phyloP scores from a whole-genome alignment of 305 asterid species.

The Fraxinus xanthoxyloides region DNA sequence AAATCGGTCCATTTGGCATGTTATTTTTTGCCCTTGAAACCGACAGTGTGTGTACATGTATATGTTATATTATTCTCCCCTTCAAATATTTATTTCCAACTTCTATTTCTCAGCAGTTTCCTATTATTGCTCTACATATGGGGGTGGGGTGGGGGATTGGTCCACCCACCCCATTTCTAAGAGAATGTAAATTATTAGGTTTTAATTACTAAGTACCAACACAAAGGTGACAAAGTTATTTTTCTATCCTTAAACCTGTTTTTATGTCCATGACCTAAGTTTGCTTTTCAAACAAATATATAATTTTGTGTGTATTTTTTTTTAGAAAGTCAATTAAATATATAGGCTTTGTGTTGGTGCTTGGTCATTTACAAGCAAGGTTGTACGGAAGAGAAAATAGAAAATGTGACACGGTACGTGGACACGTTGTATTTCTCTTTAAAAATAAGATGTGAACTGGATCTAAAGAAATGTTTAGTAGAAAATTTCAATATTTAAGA shows the following conservation, averaged over 20 bases:
- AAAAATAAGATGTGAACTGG: not conserved
- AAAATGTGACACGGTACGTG: not conserved
- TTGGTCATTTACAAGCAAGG: not conserved
- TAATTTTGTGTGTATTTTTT: not conserved
- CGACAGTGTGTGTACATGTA: not conserved
- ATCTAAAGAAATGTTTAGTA: not conserved
- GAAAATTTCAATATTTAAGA: not conserved
- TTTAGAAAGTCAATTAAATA: not conserved
- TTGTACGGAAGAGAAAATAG: not conserved
- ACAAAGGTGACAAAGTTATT: not conserved
- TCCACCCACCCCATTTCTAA: not conserved
- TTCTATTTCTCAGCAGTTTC: constrained; percentile 20
- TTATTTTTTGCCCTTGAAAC: not conserved
- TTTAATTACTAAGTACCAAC: not conserved
- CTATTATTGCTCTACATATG: constrained; percentile 17
- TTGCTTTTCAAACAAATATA: not conserved
- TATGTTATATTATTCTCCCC: constrained; percentile 6
- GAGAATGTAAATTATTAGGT: not conserved
- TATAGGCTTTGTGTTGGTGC: not conserved
- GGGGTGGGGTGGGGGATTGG: not conserved
- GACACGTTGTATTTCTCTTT: not conserved
- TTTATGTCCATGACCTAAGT: not conserved
- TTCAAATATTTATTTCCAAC: not conserved
- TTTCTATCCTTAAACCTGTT: not conserved
- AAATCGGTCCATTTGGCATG: not conserved